Evolutionary conservation across 169 alveolate species (phyloP).

Genomic region (Toxoplasma gondii): DNA sequence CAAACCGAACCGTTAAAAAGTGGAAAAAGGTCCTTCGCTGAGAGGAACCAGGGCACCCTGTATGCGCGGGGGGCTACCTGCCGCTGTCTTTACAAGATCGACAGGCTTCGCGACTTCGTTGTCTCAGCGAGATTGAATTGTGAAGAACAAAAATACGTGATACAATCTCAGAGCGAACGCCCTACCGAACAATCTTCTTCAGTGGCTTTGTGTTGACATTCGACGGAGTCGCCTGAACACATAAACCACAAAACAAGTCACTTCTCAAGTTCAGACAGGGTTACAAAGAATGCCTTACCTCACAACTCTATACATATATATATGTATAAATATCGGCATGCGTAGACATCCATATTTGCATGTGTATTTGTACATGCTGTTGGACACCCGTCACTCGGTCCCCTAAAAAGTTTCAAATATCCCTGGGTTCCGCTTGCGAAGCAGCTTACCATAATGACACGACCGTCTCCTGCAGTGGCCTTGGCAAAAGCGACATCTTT

Average conservation of each 20-base stretch:
- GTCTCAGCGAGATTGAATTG: too few relatives aligned
- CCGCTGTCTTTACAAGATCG: too few relatives aligned
- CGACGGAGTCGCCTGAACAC: constrained; percentile 31
- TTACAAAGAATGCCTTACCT: too few relatives aligned
- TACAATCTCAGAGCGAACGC: not conserved
- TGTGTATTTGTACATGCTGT: not conserved
- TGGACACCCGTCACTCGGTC: not conserved
- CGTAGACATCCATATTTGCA: not conserved
- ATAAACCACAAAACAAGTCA: not conserved
- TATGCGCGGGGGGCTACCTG: too few relatives aligned
- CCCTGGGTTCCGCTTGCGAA: not conserved
- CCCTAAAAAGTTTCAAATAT: too few relatives aligned
- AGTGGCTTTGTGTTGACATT: constrained; percentile 16
- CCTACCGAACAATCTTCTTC: constrained; percentile 20
- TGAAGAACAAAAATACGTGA: not conserved
- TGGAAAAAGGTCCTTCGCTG: too few relatives aligned
- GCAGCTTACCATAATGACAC: constrained; percentile 47
- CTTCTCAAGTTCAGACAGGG: not conserved
- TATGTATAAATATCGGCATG: not conserved
- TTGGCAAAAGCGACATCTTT: constrained; percentile 36
- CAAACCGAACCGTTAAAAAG: too few relatives aligned
- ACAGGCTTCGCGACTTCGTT: too few relatives aligned
- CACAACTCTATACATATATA: not conserved
- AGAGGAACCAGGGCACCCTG: too few relatives aligned
- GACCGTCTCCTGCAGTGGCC: constrained; percentile 14